Base-by-base conservation (phyloP, 2,329 filamentous ascomycete genomes). In the Cercospora berteroae region DNA sequence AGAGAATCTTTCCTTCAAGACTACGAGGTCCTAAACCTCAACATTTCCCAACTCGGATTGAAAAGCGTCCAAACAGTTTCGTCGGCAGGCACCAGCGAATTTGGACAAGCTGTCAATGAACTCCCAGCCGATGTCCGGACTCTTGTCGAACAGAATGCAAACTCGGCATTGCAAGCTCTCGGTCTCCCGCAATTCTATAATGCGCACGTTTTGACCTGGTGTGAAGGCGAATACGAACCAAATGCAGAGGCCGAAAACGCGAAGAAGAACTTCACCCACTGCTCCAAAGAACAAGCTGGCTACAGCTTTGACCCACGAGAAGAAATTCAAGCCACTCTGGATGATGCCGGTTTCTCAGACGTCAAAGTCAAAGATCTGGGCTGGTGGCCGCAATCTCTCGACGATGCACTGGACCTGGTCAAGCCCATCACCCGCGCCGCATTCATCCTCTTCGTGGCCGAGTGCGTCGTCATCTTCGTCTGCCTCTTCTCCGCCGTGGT, bases 131-230 rank as follows among this genome's bases (percentile, higher is more conserved):
- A 31, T 9, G 52, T n/a, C 29, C 52, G 25, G 16, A 10, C 27
- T 23, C 52, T 57, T 16, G 25, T 57, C 27, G 16, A 57, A 72
- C 57, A 63, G 44, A 27, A 25, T 23, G 58, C 39, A 1, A 27
- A 60, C 58, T 23, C 58, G n/a, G 75, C 86, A 27, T 81, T 83
- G 20, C 75, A 81, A 56, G 76, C 80, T 18, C 77, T 88, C 16
- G 84, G 86, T 42, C 80, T 89, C 39, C 81, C 86, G 48, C 84
- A 89, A 76, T 90, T 86, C 77, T 89, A 89, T 79, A 84, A 82
- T 20, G 81, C 85, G 16, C 86, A 90, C 75, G 74, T 89, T 64
- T 83, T 89, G 78, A 82, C 86, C 75, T 86, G 85, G 79, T 90
- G 88, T 78, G 81, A 79, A 67, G 83, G 83, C 64, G 79, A 79